phyloP scores from a whole-genome alignment of 257 asterid genomes.

The Anisodus tanguticus region DNA sequence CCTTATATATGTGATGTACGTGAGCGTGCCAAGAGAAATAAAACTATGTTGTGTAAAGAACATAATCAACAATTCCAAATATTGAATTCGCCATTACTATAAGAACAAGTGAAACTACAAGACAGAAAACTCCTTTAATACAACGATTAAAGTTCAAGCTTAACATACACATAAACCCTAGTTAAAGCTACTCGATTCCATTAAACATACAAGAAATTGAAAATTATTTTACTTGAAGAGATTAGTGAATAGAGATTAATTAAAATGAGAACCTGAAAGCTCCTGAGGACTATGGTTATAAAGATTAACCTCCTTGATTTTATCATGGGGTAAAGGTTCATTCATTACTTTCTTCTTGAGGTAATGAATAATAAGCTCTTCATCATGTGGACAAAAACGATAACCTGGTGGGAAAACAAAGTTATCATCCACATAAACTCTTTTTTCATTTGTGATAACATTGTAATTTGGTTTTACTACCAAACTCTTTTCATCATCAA shows the following conservation, averaged over 20 bases:
- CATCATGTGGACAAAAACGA: constrained; percentile 30
- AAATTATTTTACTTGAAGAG: background rate
- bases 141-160: background rate
- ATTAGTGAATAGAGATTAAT: background rate
- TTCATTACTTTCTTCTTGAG: constrained; percentile 27
- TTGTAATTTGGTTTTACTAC: background rate
- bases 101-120: background rate
- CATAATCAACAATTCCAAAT: background rate
- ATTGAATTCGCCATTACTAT: background rate
- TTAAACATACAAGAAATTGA: background rate
- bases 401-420: constrained; percentile 29
- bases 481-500: background rate
- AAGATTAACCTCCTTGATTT: constrained; percentile 27
- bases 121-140: background rate
- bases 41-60: background rate
- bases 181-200: background rate
- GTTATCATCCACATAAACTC: background rate
- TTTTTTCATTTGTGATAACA: background rate
- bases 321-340: background rate
- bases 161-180: background rate
- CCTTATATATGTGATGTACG: too few species aligned
- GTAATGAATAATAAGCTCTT: constrained; percentile 28
- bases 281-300: constrained; percentile 5
- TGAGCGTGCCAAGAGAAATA: background rate
- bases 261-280: constrained; percentile 16